Evolutionary conservation across 257 asterid genomes (phyloP).

Genomic region (Datura wrightii): DNA sequence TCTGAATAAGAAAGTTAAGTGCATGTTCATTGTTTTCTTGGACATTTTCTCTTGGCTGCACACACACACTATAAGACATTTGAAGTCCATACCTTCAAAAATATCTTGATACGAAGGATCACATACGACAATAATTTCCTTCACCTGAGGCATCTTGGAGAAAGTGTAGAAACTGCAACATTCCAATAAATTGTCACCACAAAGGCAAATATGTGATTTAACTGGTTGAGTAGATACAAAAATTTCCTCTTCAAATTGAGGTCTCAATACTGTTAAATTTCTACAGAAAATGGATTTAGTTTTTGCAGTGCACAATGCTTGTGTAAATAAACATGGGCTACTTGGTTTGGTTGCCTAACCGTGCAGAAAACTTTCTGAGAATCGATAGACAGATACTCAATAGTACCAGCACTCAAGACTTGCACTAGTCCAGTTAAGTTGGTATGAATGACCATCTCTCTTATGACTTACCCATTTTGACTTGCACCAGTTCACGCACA

Average conservation of each 20-base stretch:
- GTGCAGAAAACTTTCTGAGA: not conserved
- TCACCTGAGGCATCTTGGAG: constrained; percentile 87
- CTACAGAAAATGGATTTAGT: not conserved
- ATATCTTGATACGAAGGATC: constrained; percentile 97
- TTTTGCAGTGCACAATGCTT: not conserved
- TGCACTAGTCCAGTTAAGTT: not conserved
- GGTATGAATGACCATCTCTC: not conserved
- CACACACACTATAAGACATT: not conserved
- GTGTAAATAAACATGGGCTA: not conserved
- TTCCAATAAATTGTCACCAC: constrained; percentile 35
- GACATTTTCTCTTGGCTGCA: constrained; percentile 13
- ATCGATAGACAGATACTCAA: not conserved
- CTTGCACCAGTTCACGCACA: not conserved
- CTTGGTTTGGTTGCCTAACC: not conserved
- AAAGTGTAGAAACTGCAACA: constrained; percentile 89
- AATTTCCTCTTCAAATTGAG: not conserved
- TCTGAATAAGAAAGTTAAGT: not conserved
- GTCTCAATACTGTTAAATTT: not conserved
- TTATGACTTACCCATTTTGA: not conserved
- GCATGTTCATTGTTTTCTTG: constrained; percentile 13
- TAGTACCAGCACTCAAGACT: not conserved
- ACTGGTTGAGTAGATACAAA: constrained; percentile 25
- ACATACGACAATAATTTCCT: constrained; percentile 93
- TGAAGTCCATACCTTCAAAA: constrained; percentile 74
- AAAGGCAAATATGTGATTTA: constrained; percentile 31